Evolutionary conservation across 2,329 filamentous ascomycete genomes (phyloP).

Genomic region (Periconia sp.): DNA sequence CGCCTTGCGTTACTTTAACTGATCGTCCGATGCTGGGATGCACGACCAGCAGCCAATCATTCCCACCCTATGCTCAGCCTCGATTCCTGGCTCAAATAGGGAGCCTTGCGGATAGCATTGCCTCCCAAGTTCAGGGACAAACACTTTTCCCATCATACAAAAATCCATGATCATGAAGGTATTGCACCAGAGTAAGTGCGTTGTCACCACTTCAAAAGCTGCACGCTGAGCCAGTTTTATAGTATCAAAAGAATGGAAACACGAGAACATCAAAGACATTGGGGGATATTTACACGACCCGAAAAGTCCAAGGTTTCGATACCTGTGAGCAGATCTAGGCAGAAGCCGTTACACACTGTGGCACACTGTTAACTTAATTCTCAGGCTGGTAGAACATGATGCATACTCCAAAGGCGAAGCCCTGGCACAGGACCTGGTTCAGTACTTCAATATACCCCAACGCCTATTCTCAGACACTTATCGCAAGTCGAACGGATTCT

Average conservation of each 20-base stretch:
- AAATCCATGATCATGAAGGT: neutral
- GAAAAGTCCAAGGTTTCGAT: neutral
- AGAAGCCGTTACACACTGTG: neutral
- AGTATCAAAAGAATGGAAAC: neutral
- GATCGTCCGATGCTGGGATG: neutral
- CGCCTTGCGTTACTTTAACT: no score
- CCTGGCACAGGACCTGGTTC: conserved; percentile 7
- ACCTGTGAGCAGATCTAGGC: neutral
- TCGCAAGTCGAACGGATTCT: conserved; percentile 19
- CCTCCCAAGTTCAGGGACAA: neutral
- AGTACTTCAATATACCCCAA: conserved; percentile 12
- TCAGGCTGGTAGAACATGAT: neutral
- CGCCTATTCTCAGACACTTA: conserved; percentile 13
- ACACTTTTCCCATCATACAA: no score
- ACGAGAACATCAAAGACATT: neutral
- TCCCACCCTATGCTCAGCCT: no score
- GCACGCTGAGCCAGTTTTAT: neutral
- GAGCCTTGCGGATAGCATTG: neutral
- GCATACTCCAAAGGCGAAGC: neutral
- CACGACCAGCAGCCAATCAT: no score
- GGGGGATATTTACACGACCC: neutral
- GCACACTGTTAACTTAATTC: neutral
- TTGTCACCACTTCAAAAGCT: neutral
- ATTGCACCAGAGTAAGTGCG: neutral
- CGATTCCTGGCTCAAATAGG: no score